Conservation (phyloP, 371 early-diverging fungal species). For the Mortierella sp. region DNA sequence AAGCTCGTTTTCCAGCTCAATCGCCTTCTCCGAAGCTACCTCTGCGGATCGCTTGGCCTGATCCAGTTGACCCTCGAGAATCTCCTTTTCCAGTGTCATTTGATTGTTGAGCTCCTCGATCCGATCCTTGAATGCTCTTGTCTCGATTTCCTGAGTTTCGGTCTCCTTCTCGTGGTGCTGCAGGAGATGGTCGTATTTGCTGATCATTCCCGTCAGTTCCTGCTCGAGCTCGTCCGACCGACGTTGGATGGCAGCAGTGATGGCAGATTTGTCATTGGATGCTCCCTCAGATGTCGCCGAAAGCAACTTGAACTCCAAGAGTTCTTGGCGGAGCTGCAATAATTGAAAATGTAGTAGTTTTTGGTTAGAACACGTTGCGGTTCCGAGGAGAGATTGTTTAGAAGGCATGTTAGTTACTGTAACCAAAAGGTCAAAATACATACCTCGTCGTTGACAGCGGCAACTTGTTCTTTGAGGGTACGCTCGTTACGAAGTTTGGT, state of each 20-base stretch:
- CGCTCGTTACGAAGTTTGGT: conserved; percentile 26
- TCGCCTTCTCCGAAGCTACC: conserved; percentile 32
- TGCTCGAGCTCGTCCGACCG: conserved; percentile 39
- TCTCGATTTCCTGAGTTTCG: conserved; percentile 27
- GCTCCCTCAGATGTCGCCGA: conserved; percentile 46
- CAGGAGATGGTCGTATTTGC: conserved; percentile 43
- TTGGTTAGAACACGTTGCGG: neutral
- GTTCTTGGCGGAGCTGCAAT: conserved; percentile 45
- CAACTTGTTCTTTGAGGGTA: conserved; percentile 25
- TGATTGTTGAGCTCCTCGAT: conserved; percentile 42
- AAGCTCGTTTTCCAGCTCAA: conserved; percentile 45
- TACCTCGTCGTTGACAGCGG: conserved; percentile 42
- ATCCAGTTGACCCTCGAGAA: conserved; percentile 39
- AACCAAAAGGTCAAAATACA: neutral
- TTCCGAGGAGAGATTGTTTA: too few relatives aligned
- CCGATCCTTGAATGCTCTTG: conserved; percentile 44
- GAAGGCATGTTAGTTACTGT: neutral
- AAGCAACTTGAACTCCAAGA: conserved; percentile 44
- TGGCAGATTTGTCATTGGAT: conserved; percentile 15
- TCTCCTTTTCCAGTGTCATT: conserved; percentile 37
- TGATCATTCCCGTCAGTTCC: conserved; percentile 39
- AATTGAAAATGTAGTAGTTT: neutral
- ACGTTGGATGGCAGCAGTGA: conserved; percentile 15
- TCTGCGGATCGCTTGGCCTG: conserved; percentile 34
- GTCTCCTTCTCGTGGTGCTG: conserved; percentile 40